phyloP scores from a whole-genome alignment of 257 asterid genomes.

The Verbena officinalis region DNA sequence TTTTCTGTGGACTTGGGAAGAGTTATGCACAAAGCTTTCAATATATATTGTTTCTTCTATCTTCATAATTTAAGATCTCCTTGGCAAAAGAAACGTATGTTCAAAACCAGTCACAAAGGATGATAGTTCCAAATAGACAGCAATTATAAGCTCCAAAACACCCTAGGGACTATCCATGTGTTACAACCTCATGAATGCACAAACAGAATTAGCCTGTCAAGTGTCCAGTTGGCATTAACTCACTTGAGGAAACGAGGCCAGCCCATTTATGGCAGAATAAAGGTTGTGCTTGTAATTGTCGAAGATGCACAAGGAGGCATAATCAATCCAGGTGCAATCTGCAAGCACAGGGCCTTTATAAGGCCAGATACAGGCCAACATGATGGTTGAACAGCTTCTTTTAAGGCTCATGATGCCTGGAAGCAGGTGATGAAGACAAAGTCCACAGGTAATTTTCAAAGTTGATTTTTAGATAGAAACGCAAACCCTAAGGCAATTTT shows the following conservation, averaged over 20 bases:
- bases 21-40: not conserved
- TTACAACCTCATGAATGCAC: conserved; percentile 19
- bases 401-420: not conserved
- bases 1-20: not conserved
- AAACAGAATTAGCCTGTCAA: not conserved
- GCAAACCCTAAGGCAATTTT: not conserved
- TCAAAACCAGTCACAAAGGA: not conserved
- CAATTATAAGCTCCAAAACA: not conserved
- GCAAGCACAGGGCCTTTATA: conserved; percentile 5
- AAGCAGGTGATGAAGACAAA: conserved; percentile 7
- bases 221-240: not conserved
- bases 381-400: not conserved
- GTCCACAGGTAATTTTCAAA: not conserved
- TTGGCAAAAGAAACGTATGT: not conserved
- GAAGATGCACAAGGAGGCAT: not conserved
- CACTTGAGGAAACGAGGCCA: not conserved
- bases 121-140: not conserved
- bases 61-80: conserved; percentile 16
- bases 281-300: not conserved
- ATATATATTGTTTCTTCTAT: conserved; percentile 7
- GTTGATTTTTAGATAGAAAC: not conserved
- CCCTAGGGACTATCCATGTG: conserved; percentile 15
- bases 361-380: conserved; percentile 8
- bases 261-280: not conserved
- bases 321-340: not conserved